These are phyloP conservation scores for Whalleya microplaca DNA, from an alignment of 2,329 filamentous ascomycete species.

Conservation along the genomic window DNA sequence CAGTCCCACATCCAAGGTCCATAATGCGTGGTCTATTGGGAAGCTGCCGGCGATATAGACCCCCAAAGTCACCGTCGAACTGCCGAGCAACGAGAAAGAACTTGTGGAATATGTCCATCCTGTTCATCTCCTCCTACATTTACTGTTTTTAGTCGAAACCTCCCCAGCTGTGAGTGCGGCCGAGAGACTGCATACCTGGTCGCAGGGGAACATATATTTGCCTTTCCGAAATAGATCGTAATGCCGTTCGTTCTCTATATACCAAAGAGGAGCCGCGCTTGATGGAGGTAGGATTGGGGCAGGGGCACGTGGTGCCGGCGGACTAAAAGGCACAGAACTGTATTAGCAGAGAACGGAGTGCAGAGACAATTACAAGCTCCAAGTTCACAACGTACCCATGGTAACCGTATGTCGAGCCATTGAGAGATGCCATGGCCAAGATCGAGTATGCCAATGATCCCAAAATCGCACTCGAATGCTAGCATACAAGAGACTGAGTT, in stretches of 20 bases:
- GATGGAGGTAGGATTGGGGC: conserved; percentile 1
- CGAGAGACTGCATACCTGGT: conserved; percentile 62
- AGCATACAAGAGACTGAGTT: conserved; percentile 6
- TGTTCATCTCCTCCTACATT: conserved; percentile 69
- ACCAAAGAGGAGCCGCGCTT: background rate
- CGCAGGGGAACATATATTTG: conserved; percentile 77
- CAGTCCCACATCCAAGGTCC: conserved; percentile 82
- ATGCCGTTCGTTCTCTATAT: conserved; percentile 65
- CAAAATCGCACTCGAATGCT: conserved; percentile 17
- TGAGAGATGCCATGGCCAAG: conserved; percentile 27
- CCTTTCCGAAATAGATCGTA: conserved; percentile 71
- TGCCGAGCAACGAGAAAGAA: conserved; percentile 69
- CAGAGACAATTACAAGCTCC: background rate
- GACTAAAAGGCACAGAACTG: conserved; percentile 9
- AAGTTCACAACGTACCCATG: conserved; percentile 22
- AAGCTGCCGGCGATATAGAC: conserved; percentile 41
- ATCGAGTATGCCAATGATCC: conserved; percentile 18
- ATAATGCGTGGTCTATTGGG: conserved; percentile 50
- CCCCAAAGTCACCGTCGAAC: conserved; percentile 31
- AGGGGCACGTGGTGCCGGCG: conserved; percentile 13
- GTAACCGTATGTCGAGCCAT: conserved; percentile 23
- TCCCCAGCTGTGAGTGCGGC: background rate
- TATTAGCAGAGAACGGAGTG: conserved; percentile 11
- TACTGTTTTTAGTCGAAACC: conserved; percentile 13
- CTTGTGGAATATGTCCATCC: conserved; percentile 82